Evolutionary conservation across 805 yeast genomes (phyloP), one percentile per base, ranked within the genome.

Genomic region (Metschnikowia continentalis): DNA sequence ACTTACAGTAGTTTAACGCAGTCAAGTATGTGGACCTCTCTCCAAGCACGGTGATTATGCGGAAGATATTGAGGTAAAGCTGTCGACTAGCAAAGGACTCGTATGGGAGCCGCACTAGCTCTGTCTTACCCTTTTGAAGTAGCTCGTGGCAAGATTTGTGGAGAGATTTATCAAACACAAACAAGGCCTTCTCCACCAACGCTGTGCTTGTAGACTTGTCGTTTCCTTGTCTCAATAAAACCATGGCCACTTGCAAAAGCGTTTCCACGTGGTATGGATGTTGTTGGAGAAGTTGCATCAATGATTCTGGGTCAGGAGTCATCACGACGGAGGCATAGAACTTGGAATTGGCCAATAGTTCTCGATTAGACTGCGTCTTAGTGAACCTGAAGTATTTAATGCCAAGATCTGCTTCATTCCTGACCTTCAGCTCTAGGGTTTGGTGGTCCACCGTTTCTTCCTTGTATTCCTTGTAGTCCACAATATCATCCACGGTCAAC

Each of bases 211-310:
- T 82, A 2, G 86, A 77, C 57, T 78, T 82, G 51, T 74, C 69
- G 56, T 86, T 88, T 33, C 96, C 95, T 60, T 86, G 92, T 63
- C 94, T 77, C 32, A 84, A 76, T 43, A 88, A 66, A 20, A 88
- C 85, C 63, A 83, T 78, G 0, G 95, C 85, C 1, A 84, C 87
- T 66, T 89, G 96, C 40, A 90, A 69, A n/a, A 90, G 71, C 0
- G 92, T 83, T 52, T 86, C 89, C 3, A 82, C 80, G 60, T 87
- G 91, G 61, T 89, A 90, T 2, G 95, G 95, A 54, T 72, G 69
- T 58, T 73, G 75, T 48, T 81, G 81, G 19, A 87, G 72, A 42
- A 84, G 67, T 26, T 71, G 72, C 54, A 88, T 78, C 48, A 90
- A 67, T 0, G 85, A 76, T 54, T 89, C 92, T 48, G 88, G 91